These are phyloP conservation scores for Chimonanthus salicifolius DNA, from an alignment of 164 flowering plant species.

Conservation along the genomic window DNA sequence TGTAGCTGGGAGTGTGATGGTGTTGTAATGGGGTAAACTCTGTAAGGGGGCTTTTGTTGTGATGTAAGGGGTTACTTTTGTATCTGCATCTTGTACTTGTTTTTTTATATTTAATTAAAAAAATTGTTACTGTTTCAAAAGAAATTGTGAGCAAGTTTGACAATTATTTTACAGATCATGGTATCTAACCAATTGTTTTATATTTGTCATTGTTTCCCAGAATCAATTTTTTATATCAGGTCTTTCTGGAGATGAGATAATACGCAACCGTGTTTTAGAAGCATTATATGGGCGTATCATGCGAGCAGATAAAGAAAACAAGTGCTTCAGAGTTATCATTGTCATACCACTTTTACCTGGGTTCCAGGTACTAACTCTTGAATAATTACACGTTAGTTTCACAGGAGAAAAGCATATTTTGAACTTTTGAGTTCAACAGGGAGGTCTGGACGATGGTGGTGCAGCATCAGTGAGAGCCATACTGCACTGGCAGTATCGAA, in stretches of 20 bases:
- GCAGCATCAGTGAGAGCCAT: conserved; percentile 98
- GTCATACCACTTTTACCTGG: conserved; percentile 96
- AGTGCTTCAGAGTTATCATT: conserved; percentile 77
- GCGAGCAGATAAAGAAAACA: conserved; percentile 79
- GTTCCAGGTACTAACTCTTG: conserved; percentile 64
- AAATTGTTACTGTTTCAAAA: too few relatives aligned
- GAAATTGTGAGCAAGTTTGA: not conserved
- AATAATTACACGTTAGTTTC: not conserved
- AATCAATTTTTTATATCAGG: conserved; percentile 99
- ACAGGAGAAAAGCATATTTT: not conserved
- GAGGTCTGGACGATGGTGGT: conserved; percentile 95
- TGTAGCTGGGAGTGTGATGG: too few relatives aligned
- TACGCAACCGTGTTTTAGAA: conserved; percentile 82
- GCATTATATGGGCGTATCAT: conserved; percentile 74
- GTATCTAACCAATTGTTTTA: not conserved
- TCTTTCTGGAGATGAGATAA: conserved; percentile 80
- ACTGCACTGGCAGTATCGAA: conserved; percentile 99
- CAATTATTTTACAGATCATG: not conserved
- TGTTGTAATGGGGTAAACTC: too few relatives aligned
- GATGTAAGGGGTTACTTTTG: too few relatives aligned
- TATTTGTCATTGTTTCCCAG: conserved; percentile 44
- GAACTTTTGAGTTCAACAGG: conserved; percentile 39
- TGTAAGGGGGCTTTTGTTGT: too few relatives aligned
- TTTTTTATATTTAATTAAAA: too few relatives aligned
- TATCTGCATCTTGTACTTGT: too few relatives aligned